Conservation (phyloP, 306 rosid species). For the Quercus agrifolia region DNA sequence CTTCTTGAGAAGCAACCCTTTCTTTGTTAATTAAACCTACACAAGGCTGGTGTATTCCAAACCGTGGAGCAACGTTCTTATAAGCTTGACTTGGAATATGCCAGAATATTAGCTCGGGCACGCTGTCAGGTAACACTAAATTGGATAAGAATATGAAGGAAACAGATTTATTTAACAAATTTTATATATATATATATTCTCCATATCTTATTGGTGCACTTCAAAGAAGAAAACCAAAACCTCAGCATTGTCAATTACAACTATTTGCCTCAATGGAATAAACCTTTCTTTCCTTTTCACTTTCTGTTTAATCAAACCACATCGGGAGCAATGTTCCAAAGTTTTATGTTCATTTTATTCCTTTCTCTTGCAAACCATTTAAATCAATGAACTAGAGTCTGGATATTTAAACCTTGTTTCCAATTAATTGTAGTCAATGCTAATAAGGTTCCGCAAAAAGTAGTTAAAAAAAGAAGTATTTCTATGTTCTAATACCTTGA, state of each 20-base stretch:
- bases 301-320: background rate
- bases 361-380: background rate
- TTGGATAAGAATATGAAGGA: conserved; percentile 1
- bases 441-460: background rate
- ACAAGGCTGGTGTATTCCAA: conserved; percentile 56
- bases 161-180: background rate
- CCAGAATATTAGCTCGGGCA: conserved; percentile 87
- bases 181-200: background rate
- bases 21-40: conserved; percentile 81
- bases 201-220: background rate
- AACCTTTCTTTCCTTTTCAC: background rate
- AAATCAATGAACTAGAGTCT: background rate
- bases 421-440: background rate
- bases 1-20: conserved; percentile 72
- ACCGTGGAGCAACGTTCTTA: conserved; percentile 53
- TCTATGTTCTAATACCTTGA: conserved; percentile 44
- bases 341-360: background rate
- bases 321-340: background rate
- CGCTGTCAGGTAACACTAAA: conserved; percentile 38
- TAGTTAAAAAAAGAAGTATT: background rate
- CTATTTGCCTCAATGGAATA: background rate
- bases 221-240: background rate
- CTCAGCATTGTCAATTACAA: background rate
- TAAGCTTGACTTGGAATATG: conserved; percentile 81
- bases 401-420: background rate